Percentiles rank a stretch among this genome's conserved stretches.
Evolutionary conservation across 176 grass and related monocot species (phyloP).

Genomic region (Metroxylon sagu): DNA sequence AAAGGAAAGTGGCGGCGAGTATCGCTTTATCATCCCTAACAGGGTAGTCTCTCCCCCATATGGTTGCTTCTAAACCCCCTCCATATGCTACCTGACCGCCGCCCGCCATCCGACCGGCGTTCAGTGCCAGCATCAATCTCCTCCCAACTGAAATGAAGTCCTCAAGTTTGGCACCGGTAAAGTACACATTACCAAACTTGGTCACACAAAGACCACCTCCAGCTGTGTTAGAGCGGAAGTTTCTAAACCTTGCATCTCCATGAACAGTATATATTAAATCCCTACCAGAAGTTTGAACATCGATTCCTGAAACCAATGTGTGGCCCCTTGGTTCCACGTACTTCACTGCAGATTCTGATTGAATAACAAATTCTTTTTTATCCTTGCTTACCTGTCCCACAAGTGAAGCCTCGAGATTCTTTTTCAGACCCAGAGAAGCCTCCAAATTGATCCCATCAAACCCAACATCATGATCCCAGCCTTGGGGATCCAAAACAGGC

Average conservation of each 20-base stretch:
- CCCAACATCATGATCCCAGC: constrained; percentile 94
- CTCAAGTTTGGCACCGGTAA: constrained; percentile 62
- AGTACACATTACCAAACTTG: constrained; percentile 64
- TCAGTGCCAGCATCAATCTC: constrained; percentile 28
- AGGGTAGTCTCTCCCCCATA: constrained; percentile 71
- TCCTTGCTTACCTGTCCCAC: constrained; percentile 82
- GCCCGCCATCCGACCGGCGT: constrained; percentile 52
- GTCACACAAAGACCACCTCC: constrained; percentile 65
- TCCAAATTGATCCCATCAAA: constrained; percentile 88
- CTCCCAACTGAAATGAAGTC: constrained; percentile 46
- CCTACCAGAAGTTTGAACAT: constrained; percentile 59
- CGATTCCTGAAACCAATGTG: constrained; percentile 38
- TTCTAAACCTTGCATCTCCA: constrained; percentile 47
- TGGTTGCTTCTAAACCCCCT: constrained; percentile 49
- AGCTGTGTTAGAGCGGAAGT: constrained; percentile 48
- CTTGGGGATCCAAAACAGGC: constrained; percentile 84
- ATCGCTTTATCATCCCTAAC: constrained; percentile 61
- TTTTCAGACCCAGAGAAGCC: constrained; percentile 31
- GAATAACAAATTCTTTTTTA: constrained; percentile 71
- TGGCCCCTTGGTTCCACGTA: constrained; percentile 32
- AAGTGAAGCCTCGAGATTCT: constrained; percentile 42
- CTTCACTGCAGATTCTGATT: constrained; percentile 60
- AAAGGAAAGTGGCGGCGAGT: constrained; percentile 33
- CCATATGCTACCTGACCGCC: constrained; percentile 65
- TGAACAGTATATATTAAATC: constrained; percentile 70